These are phyloP conservation scores for Globisporangium canariense DNA, from an alignment of 352 stramenopile genomes.

Conservation along the genomic window DNA sequence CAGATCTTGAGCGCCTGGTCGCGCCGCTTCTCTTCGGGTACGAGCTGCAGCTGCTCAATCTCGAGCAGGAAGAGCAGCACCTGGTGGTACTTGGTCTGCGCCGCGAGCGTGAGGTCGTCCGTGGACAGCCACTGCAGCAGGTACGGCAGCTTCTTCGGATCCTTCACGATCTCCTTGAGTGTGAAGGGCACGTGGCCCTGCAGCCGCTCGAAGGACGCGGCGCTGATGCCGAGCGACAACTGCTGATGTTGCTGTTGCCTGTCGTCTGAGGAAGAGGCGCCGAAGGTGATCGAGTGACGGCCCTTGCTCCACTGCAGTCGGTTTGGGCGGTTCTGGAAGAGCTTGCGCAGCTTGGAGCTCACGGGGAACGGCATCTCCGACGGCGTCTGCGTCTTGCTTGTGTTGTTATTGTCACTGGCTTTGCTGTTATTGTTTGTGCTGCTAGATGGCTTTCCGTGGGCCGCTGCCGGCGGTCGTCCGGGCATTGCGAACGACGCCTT, in stretches of 20 bases:
- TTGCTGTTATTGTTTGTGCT: conserved; percentile 2
- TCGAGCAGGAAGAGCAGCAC: conserved; percentile 83
- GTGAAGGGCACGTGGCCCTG: conserved; percentile 80
- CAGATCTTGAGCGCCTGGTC: conserved; percentile 82
- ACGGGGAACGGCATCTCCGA: conserved; percentile 48
- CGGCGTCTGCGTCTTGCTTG: neutral
- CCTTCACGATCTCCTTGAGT: conserved; percentile 82
- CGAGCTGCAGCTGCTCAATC: conserved; percentile 75
- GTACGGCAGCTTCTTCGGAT: conserved; percentile 84
- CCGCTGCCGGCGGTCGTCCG: neutral
- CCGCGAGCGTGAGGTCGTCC: conserved; percentile 30
- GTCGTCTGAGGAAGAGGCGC: neutral
- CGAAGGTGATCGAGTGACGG: conserved; percentile 8
- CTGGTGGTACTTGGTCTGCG: conserved; percentile 70
- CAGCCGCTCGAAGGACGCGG: conserved; percentile 63
- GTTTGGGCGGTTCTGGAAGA: conserved; percentile 54
- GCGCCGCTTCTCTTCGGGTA: conserved; percentile 56
- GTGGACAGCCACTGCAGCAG: conserved; percentile 71
- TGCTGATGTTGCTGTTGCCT: conserved; percentile 43
- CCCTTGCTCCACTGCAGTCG: conserved; percentile 53
- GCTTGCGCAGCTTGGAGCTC: conserved; percentile 70
- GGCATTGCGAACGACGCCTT: conserved; percentile 25
- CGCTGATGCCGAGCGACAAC: conserved; percentile 38
- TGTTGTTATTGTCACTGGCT: neutral
- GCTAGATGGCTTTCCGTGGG: neutral